Evolutionary conservation across 768 basidiomycete species (phyloP).

Genomic region (Mycena chlorophos): DNA sequence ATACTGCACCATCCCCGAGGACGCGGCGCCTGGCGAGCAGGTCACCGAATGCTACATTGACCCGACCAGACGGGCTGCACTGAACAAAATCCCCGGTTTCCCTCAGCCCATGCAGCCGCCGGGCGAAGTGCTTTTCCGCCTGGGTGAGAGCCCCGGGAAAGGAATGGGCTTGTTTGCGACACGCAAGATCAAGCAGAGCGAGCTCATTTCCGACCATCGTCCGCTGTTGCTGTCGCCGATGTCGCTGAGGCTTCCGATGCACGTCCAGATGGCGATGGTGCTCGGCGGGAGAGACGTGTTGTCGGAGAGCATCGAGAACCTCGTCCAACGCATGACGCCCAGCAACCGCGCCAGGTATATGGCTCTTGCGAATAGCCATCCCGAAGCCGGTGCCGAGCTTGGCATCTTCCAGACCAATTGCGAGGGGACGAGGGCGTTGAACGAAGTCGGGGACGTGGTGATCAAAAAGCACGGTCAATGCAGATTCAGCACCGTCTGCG

Average conservation of each 20-base stretch:
- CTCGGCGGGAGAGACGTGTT: not conserved
- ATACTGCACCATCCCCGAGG: not conserved
- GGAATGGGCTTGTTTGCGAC: not conserved
- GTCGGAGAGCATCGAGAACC: not conserved
- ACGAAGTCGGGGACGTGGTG: not conserved
- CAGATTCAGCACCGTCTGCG: slow-evolving; percentile 18
- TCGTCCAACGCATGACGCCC: not conserved
- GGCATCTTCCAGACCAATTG: not conserved
- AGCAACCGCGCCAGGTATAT: not conserved
- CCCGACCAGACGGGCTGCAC: not conserved
- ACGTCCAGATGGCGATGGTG: not conserved
- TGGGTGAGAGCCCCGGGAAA: not conserved
- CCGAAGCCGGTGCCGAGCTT: not conserved
- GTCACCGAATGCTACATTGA: not conserved
- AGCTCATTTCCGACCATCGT: not conserved
- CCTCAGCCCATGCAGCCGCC: not conserved
- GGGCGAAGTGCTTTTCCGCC: not conserved
- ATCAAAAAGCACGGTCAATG: not conserved
- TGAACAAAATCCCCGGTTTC: not conserved
- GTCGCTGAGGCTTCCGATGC: not conserved
- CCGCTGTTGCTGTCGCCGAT: not conserved
- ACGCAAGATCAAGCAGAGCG: not conserved
- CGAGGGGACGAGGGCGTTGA: not conserved
- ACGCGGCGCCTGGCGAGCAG: not conserved
- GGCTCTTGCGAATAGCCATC: not conserved